phyloP scores from a whole-genome alignment of 192 early-diverging fungal genomes.

The Thamnidium elegans region DNA sequence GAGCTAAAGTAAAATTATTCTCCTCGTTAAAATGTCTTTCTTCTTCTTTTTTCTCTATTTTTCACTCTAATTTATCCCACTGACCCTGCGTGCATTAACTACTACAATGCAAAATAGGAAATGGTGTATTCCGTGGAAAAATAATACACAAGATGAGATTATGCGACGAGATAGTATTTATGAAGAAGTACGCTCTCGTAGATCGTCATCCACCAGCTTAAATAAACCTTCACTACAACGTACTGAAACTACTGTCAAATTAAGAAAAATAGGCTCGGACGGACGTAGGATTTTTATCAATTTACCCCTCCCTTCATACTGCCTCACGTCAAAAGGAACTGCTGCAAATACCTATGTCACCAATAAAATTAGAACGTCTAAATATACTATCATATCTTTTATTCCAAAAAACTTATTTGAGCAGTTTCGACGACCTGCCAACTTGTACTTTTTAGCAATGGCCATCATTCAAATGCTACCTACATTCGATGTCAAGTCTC shows the following conservation, averaged over 20 bases:
- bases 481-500: constrained; percentile 74
- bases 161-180: constrained; percentile 1
- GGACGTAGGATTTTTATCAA: constrained; percentile 64
- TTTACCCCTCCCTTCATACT: constrained; percentile 52
- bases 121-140: constrained; percentile 1
- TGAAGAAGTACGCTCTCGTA: neutral
- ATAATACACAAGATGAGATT: neutral
- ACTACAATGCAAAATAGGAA: neutral
- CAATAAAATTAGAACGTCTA: constrained; percentile 88
- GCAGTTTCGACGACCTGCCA: constrained; percentile 83
- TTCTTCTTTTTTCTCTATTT: neutral
- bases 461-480: constrained; percentile 82
- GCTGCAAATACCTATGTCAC: constrained; percentile 58
- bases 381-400: constrained; percentile 85
- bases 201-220: neutral
- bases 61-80: neutral
- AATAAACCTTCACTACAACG: constrained; percentile 14
- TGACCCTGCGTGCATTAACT: neutral
- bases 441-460: constrained; percentile 85
- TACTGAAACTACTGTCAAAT: constrained; percentile 44
- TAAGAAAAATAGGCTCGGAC: constrained; percentile 42
- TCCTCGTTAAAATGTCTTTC: neutral
- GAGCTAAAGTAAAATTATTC: too few species aligned
- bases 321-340: constrained; percentile 50
- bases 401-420: constrained; percentile 90